phyloP scores from a whole-genome alignment of 2,329 filamentous ascomycete genomes.

The Exserohilum turcica region DNA sequence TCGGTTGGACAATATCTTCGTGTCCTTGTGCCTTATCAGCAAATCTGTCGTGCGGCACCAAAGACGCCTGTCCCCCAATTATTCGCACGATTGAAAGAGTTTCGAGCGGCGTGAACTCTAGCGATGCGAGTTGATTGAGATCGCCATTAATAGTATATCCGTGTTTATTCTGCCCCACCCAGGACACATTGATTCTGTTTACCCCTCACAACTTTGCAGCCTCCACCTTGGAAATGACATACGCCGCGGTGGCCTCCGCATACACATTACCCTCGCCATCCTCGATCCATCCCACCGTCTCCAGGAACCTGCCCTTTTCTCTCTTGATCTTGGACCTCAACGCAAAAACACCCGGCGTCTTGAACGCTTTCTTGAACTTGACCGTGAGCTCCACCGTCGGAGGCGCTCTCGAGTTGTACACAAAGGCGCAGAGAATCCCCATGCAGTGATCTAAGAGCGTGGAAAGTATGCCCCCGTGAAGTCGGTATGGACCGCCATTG shows the following conservation, averaged over 20 bases:
- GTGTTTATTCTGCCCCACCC: neutral
- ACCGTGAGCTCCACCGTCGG: conserved; percentile 32
- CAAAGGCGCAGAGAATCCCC: conserved; percentile 24
- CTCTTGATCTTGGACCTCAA: conserved; percentile 25
- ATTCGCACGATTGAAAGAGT: neutral
- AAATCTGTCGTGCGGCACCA: neutral
- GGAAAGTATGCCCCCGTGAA: conserved; percentile 36
- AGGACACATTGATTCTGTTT: neutral
- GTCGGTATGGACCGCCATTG: conserved; percentile 25
- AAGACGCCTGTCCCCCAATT: neutral
- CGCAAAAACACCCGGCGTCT: conserved; percentile 30
- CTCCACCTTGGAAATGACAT: conserved; percentile 12
- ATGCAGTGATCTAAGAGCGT: conserved; percentile 37
- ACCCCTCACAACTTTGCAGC: neutral
- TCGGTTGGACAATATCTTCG: no score
- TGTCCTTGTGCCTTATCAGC: neutral
- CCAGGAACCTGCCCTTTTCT: conserved; percentile 31
- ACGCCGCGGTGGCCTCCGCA: conserved; percentile 27
- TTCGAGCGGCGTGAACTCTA: neutral
- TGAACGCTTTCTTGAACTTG: conserved; percentile 30
- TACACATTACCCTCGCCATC: conserved; percentile 32
- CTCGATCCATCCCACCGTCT: conserved; percentile 29
- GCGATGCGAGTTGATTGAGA: neutral
- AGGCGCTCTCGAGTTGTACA: conserved; percentile 13
- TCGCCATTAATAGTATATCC: neutral